Base-by-base conservation (phyloP, 2,329 filamentous ascomycete species). In the Myriosclerotinia curreyana region DNA sequence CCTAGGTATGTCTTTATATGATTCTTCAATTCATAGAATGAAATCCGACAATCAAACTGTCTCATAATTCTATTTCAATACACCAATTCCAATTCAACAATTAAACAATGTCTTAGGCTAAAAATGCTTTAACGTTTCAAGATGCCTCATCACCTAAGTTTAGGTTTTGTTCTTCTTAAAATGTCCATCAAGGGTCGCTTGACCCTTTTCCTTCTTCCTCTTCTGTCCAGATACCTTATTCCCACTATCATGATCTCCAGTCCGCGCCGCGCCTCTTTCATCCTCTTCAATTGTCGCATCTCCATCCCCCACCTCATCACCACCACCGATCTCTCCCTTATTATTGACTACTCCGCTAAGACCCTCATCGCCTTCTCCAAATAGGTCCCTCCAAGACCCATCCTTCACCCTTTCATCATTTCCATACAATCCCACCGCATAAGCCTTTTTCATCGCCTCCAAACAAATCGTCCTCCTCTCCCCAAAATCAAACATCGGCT, bases 401-500 rank as follows among this genome's bases (percentile, higher is more conserved):
- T 89, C 81, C 55, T 85, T 72, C 2, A 90, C 86, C 69, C 77
- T 80, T 8, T 80, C 74, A 72, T 90, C 81, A 67, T 88, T 80
- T 0, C 90, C 89, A 70, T 88, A 81, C 31, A 92, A 71, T 0
- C 84, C 84, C 1, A 88, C 80, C 8, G 79, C 73, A 73, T 91
- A 92, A 0, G 89, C 89, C 53, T 81, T 81, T 78, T 91, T 92
- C 83, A 92, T 86, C 0, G 83, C 84, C 49, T 82, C 76, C 0
- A 92, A 77, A 70, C 90, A 92, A 2, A 83, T 76, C 8, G 81
- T 79, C 60, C 87, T 81, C 69, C 86, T 78, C 73, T 85, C 80
- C 22, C 78, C 74, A 71, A 92, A 93, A 75, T 92, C 88, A 73
- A 93, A 90, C 83, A 92, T 92, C 1, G 88, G 88, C 72, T 87